Percentiles rank a stretch among this genome's conserved stretches.
These are phyloP conservation scores for Raphanus hybrid DNA, from an alignment of 441 rosid genomes.

Conservation along the genomic window DNA sequence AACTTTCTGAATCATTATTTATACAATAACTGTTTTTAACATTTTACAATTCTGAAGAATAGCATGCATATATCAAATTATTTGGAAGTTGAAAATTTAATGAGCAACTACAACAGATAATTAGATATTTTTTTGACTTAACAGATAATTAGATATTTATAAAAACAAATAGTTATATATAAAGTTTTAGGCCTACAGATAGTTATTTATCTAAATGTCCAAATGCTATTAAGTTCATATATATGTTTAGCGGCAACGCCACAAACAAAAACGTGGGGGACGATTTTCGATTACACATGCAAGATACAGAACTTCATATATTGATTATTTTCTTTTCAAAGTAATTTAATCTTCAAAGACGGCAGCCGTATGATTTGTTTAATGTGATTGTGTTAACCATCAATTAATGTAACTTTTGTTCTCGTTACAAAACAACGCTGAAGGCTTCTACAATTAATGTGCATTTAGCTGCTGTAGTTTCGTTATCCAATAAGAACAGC, in stretches of 20 bases:
- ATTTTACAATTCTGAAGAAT: not conserved
- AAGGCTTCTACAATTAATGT: not conserved
- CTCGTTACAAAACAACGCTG: not conserved
- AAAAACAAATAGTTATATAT: too few relatives aligned
- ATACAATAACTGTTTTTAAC: not conserved
- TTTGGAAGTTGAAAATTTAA: not conserved
- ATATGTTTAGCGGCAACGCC: too few relatives aligned
- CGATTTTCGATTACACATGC: not conserved
- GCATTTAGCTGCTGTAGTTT: not conserved
- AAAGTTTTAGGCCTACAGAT: too few relatives aligned
- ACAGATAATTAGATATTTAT: too few relatives aligned
- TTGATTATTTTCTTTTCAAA: too few relatives aligned
- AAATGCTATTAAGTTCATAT: too few relatives aligned
- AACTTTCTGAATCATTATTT: not conserved
- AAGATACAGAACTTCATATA: not conserved
- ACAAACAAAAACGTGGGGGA: too few relatives aligned
- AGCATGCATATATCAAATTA: not conserved
- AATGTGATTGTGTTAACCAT: not conserved
- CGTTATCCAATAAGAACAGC: not conserved
- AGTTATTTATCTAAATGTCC: too few relatives aligned
- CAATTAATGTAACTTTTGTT: not conserved
- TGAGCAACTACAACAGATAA: too few relatives aligned
- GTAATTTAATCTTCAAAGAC: not conserved
- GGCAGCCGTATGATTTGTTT: not conserved
- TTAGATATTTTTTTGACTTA: too few relatives aligned